Evolutionary conservation across 2,329 filamentous ascomycete species (phyloP).

Genomic region (Dendrostoma leiphaemia): DNA sequence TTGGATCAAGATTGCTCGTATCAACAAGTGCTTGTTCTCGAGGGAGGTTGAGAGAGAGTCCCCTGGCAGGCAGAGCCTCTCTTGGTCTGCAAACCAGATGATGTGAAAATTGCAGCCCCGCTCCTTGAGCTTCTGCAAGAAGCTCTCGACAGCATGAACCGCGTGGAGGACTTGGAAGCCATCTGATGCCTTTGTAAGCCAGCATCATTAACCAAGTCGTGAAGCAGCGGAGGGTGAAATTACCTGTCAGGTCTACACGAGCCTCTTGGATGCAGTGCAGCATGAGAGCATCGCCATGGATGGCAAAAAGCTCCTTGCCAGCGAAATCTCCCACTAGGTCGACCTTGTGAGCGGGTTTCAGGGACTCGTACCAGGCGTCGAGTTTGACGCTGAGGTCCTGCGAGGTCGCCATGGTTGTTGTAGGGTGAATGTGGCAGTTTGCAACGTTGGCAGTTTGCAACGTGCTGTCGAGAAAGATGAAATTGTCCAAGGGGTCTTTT

Average conservation of each 20-base stretch:
- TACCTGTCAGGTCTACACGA: conserved; percentile 61
- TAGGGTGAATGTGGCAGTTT: too few relatives aligned
- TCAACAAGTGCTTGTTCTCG: conserved; percentile 55
- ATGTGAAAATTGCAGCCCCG: conserved; percentile 71
- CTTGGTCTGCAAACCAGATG: conserved; percentile 62
- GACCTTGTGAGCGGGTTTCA: conserved; percentile 38
- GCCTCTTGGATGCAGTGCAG: conserved; percentile 60
- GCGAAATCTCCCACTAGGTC: conserved; percentile 76
- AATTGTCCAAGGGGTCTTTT: too few relatives aligned
- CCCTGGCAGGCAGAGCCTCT: conserved; percentile 54
- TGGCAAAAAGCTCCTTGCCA: conserved; percentile 68
- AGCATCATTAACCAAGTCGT: background rate
- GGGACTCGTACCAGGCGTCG: conserved; percentile 18
- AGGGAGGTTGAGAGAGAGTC: conserved; percentile 24
- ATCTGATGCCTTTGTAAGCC: conserved; percentile 28
- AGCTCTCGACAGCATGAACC: conserved; percentile 65
- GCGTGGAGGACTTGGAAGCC: conserved; percentile 73
- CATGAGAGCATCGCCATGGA: conserved; percentile 73
- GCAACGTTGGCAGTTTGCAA: too few relatives aligned
- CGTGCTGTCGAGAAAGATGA: background rate
- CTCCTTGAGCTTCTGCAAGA: conserved; percentile 57
- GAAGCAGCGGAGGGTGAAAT: conserved; percentile 7
- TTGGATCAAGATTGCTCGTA: conserved; percentile 60
- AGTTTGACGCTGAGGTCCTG: background rate
- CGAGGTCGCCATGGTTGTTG: conserved; percentile 6